Base-by-base conservation (phyloP, 306 rosid genomes). In the Trifolium pratense region DNA sequence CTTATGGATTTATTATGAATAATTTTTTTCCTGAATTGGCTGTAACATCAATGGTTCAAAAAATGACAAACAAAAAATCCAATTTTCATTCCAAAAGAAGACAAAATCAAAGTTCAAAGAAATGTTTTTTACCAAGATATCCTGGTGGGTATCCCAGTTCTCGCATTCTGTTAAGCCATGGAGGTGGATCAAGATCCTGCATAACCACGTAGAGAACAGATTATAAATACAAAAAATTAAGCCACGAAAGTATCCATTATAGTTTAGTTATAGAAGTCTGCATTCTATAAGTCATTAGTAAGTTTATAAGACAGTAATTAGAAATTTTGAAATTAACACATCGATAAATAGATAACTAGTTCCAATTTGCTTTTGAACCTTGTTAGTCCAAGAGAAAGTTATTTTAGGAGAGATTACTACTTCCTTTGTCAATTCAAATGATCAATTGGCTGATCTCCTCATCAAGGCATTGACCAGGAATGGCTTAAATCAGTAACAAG, bases 151-250 rank as follows among this genome's bases (percentile, higher is more conserved):
- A 95, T 77, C 99, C 99, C 52, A 95, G 57, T 85, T 95, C 99
- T 40, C 91, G 95, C 99, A 95, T 95, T 88, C 97, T 90, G 86
- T 81, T 77, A 71, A 95, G 96, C 99, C 97, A 95, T 12, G 97
- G 97, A 53, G 99, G 99, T 26, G 99, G 99, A 78, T 95, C 97
- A 66, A 88, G 89, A 82, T 90, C 99, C 99, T 95, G 88, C 85
- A 78, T 26, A 59, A 57, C 13, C 80, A 36, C 25, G 8, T 49
- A 59, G 12, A 18, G 57, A 23, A 43, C 49, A 52, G 70, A n/a
- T 39, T 56, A 16, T 17, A 7, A 49, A 76, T 4, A n/a, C 29
- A 2, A 39, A 42, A 31, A 31, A 43, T 12, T 20, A 25, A 57
- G 31, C 21, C 23, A 15, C 40, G 51, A 3, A 59, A 68, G 37